Evolutionary conservation across 352 stramenopile species (phyloP).

Genomic region (Pythium aphanidermatum): DNA sequence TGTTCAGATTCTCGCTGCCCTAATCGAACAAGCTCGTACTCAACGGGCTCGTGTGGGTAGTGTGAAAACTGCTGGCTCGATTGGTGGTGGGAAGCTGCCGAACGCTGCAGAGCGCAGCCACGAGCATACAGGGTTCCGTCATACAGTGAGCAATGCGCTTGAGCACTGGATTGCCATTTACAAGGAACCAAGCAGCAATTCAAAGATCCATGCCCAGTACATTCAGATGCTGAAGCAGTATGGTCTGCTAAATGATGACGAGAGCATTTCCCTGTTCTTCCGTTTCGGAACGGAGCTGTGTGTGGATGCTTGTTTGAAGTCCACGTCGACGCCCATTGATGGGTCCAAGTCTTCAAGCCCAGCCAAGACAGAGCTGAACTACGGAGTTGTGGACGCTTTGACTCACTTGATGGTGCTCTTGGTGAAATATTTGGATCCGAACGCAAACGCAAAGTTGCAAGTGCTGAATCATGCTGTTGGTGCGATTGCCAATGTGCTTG

Average conservation of each 20-base stretch:
- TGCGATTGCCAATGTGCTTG: slow-evolving; percentile 92
- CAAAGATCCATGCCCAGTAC: slow-evolving; percentile 96
- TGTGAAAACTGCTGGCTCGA: slow-evolving; percentile 53
- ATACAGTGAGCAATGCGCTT: slow-evolving; percentile 90
- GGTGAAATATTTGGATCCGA: slow-evolving; percentile 91
- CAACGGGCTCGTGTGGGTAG: slow-evolving; percentile 26
- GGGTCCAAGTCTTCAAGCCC: slow-evolving; percentile 24
- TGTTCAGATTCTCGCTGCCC: slow-evolving; percentile 71
- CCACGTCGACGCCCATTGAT: slow-evolving; percentile 32
- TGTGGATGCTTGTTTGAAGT: slow-evolving; percentile 95
- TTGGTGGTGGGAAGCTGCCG: slow-evolving; percentile 38
- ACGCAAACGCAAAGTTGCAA: slow-evolving; percentile 69
- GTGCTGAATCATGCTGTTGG: slow-evolving; percentile 96
- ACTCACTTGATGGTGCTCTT: slow-evolving; percentile 96
- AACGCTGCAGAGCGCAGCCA: slow-evolving; percentile 32
- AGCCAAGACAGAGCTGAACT: slow-evolving; percentile 69
- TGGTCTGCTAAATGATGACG: slow-evolving; percentile 94
- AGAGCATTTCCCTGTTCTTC: slow-evolving; percentile 97
- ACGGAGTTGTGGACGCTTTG: slow-evolving; percentile 95
- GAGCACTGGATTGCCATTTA: slow-evolving; percentile 98
- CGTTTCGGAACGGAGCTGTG: slow-evolving; percentile 95
- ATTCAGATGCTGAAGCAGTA: slow-evolving; percentile 96
- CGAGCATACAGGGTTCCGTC: slow-evolving; percentile 74
- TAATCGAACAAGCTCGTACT: slow-evolving; percentile 72
- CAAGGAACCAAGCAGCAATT: slow-evolving; percentile 88